Base-by-base conservation (phyloP, 768 basidiomycete species). In the Termitomyces sp. region DNA sequence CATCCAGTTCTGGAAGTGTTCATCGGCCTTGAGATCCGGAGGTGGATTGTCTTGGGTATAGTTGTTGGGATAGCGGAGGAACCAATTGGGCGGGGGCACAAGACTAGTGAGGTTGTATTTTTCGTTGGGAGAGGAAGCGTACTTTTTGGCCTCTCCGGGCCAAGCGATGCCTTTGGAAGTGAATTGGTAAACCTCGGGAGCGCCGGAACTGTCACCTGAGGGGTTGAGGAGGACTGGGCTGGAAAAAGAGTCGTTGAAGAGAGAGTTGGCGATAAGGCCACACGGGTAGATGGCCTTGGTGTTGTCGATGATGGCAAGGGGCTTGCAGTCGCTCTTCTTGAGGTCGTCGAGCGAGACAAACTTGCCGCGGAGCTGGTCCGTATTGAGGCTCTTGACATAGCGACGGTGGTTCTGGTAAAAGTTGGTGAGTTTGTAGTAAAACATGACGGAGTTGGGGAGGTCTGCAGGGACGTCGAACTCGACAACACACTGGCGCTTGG, bases 1-100 rank as follows among this genome's bases (percentile, higher is more conserved):
- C 97, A 99, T 99, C 97, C 97, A 99, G 68, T 96, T 95, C 73
- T 98, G 96, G 78, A 99, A 98, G 65, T 91, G 95, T 71, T 98
- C 91, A 66, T 98, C 87, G 2, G 63, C 62, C 52, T 77, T 74
- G 35, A 98, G 76, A 67, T 97, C 75, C 1, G 94, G 95, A 19
- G 87, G 85, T 16, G 82, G 82, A 59, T 78, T 83, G 5, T 71
- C 71, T 1, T 73, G 68, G 4, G 84, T 85, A 65, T 97, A 98
- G 55, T 81, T 81, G 59, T 89, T 69, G 1, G 93, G 92, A 74
- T 78, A 98, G 54, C 80, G 80, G 32, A 70, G 66, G 1, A 63
- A 70, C 97, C 97, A 99, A 72, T 97, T 98, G 5, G 97, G 97
- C 29, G 97, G 97, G 5, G 96, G 96, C 0, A 90, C 81, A 42